Evolutionary conservation across 1,284 basidiomycete species (phyloP), one percentile per base, ranked within the genome.

Genomic region (Trametes versicolor): DNA sequence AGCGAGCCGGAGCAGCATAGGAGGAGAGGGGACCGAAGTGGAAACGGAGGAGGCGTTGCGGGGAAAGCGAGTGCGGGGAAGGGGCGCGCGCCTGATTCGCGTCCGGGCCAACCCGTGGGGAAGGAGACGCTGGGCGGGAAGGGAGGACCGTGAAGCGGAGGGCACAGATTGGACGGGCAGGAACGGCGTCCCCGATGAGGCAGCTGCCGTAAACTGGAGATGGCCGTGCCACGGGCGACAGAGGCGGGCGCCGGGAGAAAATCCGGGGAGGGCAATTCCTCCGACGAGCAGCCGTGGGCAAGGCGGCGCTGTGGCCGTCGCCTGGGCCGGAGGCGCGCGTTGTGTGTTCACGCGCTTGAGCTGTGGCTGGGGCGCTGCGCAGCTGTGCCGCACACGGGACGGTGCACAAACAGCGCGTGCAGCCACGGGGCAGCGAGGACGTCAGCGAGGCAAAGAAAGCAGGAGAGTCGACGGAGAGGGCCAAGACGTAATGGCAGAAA

Each of bases 191-290:
- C 53, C 54, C 29, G 59, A 63, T 36, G 48, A 45, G 67, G 67
- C 23, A 65, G 62, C 48, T 62, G 64, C 64, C 67, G 62, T 66
- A 64, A 59, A 32, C 19, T 53, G 66, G 58, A 64, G 58, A 66
- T 66, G 60, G 4, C 63, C 64, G 64, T 62, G 63, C 51, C 43
- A 32, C 41, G 62, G 50, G 59, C 54, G 62, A 41, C 58, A 29
- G 23, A 15, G 54, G 53, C 61, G 60, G 60, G 60, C 64, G 59
- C 64, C 54, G 63, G 61, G 41, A 57, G 65, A 63, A 70, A 70
- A 67, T 67, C 68, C 66, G 68, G 68, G 66, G 68, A 63, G 63
- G 53, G 52, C 49, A 19, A 55, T 64, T 70, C 55, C 60, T 21
- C 68, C 68, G 68, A 70, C 53, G 58, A 67, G 37, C 27, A 29